Evolutionary conservation across 768 basidiomycete genomes (phyloP).

Genomic region (Tricholoma sp.): DNA sequence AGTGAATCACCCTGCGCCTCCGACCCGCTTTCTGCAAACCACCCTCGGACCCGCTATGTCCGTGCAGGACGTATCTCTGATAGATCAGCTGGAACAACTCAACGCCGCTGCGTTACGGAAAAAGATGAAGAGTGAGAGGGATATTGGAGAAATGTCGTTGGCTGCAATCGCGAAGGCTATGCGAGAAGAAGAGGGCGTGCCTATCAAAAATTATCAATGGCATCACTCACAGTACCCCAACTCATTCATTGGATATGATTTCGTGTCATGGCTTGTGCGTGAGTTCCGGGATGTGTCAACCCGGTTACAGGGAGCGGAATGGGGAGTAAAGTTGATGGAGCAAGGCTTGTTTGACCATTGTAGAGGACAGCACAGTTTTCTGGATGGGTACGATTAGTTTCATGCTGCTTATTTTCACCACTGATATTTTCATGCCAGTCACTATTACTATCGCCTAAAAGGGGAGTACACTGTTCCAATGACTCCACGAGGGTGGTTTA

Average conservation of each 20-base stretch:
- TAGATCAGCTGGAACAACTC: conserved; percentile 77
- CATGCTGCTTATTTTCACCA: neutral
- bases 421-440: conserved; percentile 35
- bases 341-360: conserved; percentile 87
- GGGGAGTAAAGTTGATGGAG: conserved; percentile 71
- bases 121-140: conserved; percentile 75
- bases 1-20: conserved; percentile 38
- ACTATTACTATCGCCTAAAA: conserved; percentile 84
- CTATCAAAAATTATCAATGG: conserved; percentile 84
- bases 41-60: conserved; percentile 79
- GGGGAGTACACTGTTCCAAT: conserved; percentile 69
- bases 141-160: conserved; percentile 62
- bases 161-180: conserved; percentile 72
- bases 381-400: conserved; percentile 65
- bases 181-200: conserved; percentile 78
- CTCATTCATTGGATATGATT: conserved; percentile 84
- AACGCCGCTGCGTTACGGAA: conserved; percentile 69
- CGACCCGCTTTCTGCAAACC: conserved; percentile 77
- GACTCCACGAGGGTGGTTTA: conserved; percentile 75
- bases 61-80: conserved; percentile 71
- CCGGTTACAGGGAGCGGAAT: conserved; percentile 72
- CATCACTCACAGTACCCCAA: conserved; percentile 68
- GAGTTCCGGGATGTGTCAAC: conserved; percentile 88
- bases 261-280: conserved; percentile 89
- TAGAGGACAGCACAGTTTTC: conserved; percentile 69